A percentile compares a stretch with the other conserved stretches of the same genome.
Evolutionary conservation across 2,329 filamentous ascomycete species (phyloP).

Genomic region (Claviceps sorghi): DNA sequence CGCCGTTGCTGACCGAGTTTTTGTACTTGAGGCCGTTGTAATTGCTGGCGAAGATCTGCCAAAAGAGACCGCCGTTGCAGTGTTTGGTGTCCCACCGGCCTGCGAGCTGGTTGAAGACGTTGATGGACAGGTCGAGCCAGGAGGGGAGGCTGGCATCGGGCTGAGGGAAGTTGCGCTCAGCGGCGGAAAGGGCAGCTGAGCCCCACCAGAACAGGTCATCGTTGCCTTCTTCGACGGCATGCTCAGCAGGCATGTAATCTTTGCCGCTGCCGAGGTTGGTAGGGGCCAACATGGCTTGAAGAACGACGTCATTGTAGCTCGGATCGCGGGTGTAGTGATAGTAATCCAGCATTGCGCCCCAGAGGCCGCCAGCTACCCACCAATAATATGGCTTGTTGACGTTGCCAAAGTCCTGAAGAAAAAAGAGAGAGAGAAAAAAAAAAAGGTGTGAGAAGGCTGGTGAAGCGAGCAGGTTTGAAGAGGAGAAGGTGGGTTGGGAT

Average conservation of each 20-base stretch:
- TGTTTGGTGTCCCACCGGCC: slow-evolving; percentile 52
- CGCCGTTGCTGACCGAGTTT: slow-evolving; percentile 66
- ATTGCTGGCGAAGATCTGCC: slow-evolving; percentile 71
- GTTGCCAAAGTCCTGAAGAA: slow-evolving; percentile 38
- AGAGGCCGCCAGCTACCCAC: slow-evolving; percentile 52
- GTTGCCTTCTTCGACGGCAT: slow-evolving; percentile 50
- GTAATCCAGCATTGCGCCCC: slow-evolving; percentile 56
- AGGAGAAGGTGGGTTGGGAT: too few relatives aligned
- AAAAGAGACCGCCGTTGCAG: slow-evolving; percentile 60
- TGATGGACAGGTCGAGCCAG: slow-evolving; percentile 53
- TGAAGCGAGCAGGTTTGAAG: too few relatives aligned
- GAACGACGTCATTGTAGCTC: slow-evolving; percentile 44
- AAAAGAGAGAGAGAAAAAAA: too few relatives aligned
- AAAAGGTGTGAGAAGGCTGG: background rate
- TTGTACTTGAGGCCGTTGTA: slow-evolving; percentile 66
- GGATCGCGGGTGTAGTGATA: slow-evolving; percentile 50
- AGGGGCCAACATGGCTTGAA: slow-evolving; percentile 42
- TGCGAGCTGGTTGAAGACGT: slow-evolving; percentile 58
- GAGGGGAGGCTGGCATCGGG: slow-evolving; percentile 40
- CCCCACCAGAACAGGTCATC: slow-evolving; percentile 67
- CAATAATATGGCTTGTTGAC: slow-evolving; percentile 54
- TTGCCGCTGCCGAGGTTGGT: slow-evolving; percentile 39
- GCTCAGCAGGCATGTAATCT: slow-evolving; percentile 44
- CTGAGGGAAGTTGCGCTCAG: slow-evolving; percentile 53
- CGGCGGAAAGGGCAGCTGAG: slow-evolving; percentile 50